A percentile compares a stretch with the other conserved stretches of the same genome.
Evolutionary conservation across 495 filamentous ascomycete genomes (phyloP).

Genomic region (Hyaloscypha bicolor): DNA sequence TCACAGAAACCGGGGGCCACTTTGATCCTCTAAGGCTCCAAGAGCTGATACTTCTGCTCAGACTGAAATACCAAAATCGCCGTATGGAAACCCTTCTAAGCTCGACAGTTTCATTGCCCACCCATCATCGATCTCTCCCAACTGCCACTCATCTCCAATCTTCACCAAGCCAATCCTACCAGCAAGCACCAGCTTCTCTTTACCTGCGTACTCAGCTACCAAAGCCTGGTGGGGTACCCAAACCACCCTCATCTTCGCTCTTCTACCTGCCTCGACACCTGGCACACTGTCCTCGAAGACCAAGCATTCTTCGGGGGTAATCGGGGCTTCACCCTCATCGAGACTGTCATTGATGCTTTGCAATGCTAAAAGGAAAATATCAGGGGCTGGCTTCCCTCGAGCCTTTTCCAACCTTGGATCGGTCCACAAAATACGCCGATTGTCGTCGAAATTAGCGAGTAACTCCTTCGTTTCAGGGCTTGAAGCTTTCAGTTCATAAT

Average conservation of each 20-base stretch:
- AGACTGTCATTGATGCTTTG: slow-evolving; percentile 35
- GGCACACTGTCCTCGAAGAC: slow-evolving; percentile 49
- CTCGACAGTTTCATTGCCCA: slow-evolving; percentile 41
- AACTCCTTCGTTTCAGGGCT: neutral
- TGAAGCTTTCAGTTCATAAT: slow-evolving; percentile 11
- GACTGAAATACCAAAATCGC: slow-evolving; percentile 34
- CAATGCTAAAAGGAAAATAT: slow-evolving; percentile 44
- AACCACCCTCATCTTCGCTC: slow-evolving; percentile 47
- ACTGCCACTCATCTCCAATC: slow-evolving; percentile 31
- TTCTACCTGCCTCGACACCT: slow-evolving; percentile 46
- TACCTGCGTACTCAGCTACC: slow-evolving; percentile 34
- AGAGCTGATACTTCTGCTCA: neutral
- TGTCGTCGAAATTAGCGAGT: slow-evolving; percentile 19
- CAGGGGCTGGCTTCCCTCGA: slow-evolving; percentile 41
- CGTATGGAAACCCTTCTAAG: slow-evolving; percentile 39
- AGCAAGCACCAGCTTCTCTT: slow-evolving; percentile 37
- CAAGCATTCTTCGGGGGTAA: slow-evolving; percentile 42
- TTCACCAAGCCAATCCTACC: slow-evolving; percentile 35
- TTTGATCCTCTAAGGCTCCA: neutral
- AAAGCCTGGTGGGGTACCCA: slow-evolving; percentile 46
- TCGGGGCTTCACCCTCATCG: slow-evolving; percentile 19
- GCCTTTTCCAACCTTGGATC: slow-evolving; percentile 35
- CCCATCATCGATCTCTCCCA: slow-evolving; percentile 39
- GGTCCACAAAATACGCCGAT: slow-evolving; percentile 38
- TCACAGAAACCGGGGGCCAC: too few species aligned